phyloP scores from a whole-genome alignment of 2,329 filamentous ascomycete genomes.

The Exophiala mesophila region DNA sequence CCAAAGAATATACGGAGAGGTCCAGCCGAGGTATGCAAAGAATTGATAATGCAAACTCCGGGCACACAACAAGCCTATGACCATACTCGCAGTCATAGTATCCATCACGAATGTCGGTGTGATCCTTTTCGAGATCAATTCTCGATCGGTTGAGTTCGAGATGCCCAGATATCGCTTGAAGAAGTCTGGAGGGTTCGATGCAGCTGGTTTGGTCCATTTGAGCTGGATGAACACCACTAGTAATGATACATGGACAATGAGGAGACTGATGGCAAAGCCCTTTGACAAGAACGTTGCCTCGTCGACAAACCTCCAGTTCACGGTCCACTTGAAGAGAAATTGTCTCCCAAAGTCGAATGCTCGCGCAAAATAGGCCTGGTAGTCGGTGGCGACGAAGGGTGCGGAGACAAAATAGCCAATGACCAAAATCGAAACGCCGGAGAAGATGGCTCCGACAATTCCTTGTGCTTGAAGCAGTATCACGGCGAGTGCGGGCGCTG shows the following conservation, averaged over 20 bases:
- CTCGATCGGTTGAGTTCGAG: constrained; percentile 11
- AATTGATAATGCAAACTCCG: constrained; percentile 93
- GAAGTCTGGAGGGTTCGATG: constrained; percentile 52
- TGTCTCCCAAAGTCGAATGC: constrained; percentile 88
- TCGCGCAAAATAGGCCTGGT: constrained; percentile 65
- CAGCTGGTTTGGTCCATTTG: constrained; percentile 67
- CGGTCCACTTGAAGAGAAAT: constrained; percentile 97
- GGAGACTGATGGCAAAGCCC: constrained; percentile 62
- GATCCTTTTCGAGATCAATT: constrained; percentile 46
- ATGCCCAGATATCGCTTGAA: constrained; percentile 41
- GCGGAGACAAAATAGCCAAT: constrained; percentile 58
- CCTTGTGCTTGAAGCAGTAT: constrained; percentile 71
- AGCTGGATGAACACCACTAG: constrained; percentile 61
- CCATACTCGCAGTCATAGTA: constrained; percentile 68
- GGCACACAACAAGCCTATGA: constrained; percentile 78
- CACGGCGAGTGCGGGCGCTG: constrained; percentile 72
- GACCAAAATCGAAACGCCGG: constrained; percentile 68
- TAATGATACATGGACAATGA: constrained; percentile 61
- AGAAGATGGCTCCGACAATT: constrained; percentile 58
- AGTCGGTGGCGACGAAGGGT: constrained; percentile 11
- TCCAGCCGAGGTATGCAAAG: constrained; percentile 86
- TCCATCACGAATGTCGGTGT: constrained; percentile 71
- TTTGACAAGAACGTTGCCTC: constrained; percentile 73
- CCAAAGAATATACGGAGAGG: constrained; percentile 83
- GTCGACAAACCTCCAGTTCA: constrained; percentile 95